Evolutionary conservation across 192 early-diverging fungal genomes (phyloP).

Genomic region (Kappamyces sp.): DNA sequence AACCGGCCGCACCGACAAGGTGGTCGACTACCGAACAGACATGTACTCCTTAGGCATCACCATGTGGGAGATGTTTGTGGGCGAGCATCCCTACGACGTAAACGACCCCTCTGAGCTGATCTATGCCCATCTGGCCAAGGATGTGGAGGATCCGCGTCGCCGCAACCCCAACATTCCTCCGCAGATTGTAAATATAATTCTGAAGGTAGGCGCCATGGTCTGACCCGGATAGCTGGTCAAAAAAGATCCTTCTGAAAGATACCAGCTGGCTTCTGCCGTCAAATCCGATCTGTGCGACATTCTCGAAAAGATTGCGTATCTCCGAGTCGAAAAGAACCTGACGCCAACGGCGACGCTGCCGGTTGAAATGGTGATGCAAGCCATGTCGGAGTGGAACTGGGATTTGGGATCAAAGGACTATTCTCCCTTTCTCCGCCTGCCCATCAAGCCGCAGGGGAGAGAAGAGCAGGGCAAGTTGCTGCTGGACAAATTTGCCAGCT

Average conservation of each 20-base stretch:
- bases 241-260: conserved; percentile 42
- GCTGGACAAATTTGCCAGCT: neutral
- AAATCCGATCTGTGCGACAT: conserved; percentile 28
- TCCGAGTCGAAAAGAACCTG: neutral
- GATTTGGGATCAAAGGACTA: conserved; percentile 27
- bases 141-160: conserved; percentile 25
- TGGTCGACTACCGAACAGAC: conserved; percentile 42
- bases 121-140: conserved; percentile 41
- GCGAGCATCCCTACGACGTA: conserved; percentile 32
- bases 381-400: conserved; percentile 19
- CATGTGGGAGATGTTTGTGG: conserved; percentile 45
- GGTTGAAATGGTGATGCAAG: conserved; percentile 19
- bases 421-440: conserved; percentile 27
- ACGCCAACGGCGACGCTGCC: conserved; percentile 3
- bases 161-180: conserved; percentile 35
- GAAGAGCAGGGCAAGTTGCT: conserved; percentile 18
- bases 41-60: conserved; percentile 46
- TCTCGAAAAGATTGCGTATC: conserved; percentile 6
- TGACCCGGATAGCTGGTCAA: conserved; percentile 18
- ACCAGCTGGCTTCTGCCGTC: conserved; percentile 40
- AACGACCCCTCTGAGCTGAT: conserved; percentile 41
- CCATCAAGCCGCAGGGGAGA: conserved; percentile 37
- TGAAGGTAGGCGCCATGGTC: conserved; percentile 19
- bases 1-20: conserved; percentile 38
- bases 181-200: conserved; percentile 30